phyloP scores from a whole-genome alignment of 148 eudicot genomes.

The Dianthus caryophyllus region DNA sequence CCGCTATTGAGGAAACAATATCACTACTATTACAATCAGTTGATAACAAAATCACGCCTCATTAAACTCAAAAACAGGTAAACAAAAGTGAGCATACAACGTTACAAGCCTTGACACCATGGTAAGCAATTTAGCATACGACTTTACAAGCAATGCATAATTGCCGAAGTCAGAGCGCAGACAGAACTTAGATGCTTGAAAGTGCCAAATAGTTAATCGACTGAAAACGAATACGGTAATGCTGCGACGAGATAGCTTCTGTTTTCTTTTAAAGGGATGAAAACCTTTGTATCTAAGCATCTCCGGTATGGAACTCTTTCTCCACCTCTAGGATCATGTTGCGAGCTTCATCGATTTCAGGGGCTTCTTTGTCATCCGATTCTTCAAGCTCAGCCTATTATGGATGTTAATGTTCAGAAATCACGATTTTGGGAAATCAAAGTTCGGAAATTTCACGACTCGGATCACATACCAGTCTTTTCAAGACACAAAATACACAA shows the following conservation, averaged over 20 bases:
- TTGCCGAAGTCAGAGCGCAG: no score
- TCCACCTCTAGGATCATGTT: constrained; percentile 59
- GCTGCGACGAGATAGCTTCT: background rate
- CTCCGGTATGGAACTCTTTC: constrained; percentile 44
- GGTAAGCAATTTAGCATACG: no score
- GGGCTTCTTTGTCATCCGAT: constrained; percentile 49
- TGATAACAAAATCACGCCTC: no score
- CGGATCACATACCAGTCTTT: no score
- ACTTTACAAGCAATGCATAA: no score
- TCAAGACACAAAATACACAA: background rate
- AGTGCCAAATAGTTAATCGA: background rate
- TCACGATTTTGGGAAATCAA: background rate
- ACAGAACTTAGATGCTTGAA: no score
- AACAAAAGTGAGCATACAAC: no score
- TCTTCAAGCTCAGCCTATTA: constrained; percentile 46
- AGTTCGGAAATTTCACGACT: background rate
- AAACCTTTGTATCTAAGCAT: constrained; percentile 28
- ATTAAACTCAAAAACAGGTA: no score
- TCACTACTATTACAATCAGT: no score
- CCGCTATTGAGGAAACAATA: no score
- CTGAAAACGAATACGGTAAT: background rate
- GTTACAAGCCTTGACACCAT: no score
- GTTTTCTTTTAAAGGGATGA: background rate
- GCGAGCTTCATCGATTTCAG: constrained; percentile 68
- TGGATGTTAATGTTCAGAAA: constrained; percentile 11